Base-by-base conservation (phyloP, 306 rosid species). In the Quercus suber region DNA sequence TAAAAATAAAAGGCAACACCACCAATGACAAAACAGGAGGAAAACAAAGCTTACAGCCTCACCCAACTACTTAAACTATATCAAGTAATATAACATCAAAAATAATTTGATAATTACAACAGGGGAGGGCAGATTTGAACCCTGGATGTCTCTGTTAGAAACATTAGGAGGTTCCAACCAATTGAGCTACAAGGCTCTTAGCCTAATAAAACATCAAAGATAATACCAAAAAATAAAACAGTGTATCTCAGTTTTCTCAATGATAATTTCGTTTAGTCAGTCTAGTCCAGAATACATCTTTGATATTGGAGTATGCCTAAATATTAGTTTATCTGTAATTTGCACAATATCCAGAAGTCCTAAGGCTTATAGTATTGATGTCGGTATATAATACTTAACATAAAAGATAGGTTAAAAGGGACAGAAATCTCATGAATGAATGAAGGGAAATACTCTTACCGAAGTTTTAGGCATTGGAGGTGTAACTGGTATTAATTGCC, bases 401-500 rank as follows among this genome's bases (percentile, higher is more conserved):
- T 37, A 30, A 30, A 30, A 64, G 20, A 64, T 31, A 64, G 20
- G 21, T 15, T 17, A 25, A 64, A 64, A 49, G 17, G 20, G 45
- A 30, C 45, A 64, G 20, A 31, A 6, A 30, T 64, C 45, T 7
- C 25, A 21, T 64, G 33, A 31, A 37, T 20, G 18, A 64, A 64
- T 31, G 21, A 7, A 73, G 9, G 31, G 55, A 56, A 84, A 60
- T 75, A 79, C 59, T 73, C 93, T 81, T 87, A 96, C 99, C 86
- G 79, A 83, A 74, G 96, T 82, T 86, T 96, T 96, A 23, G 97
- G 92, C 97, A 92, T 78, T 55, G 92, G 91, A 21, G 99, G 98
- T 49, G 94, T 96, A 82, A 96, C 96, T 30, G 99, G 99, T 84
- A 96, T 91, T 81, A 96, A 77, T 78, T 96, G 99, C 87, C 97